These are phyloP conservation scores for Fusarium proliferatum DNA, from an alignment of 2,329 filamentous ascomycete species.

Conservation along the genomic window DNA sequence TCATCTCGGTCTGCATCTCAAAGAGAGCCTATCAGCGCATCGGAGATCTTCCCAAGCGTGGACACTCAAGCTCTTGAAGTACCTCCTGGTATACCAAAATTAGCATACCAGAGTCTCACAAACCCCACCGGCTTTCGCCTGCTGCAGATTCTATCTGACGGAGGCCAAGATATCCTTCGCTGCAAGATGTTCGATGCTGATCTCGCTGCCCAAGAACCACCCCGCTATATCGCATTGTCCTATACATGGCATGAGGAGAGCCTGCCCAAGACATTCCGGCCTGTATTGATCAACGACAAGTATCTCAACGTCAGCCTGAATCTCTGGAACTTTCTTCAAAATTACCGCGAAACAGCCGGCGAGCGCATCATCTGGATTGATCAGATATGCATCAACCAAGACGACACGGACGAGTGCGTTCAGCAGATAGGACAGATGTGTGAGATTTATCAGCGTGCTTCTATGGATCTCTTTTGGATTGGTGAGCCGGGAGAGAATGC, in stretches of 20 bases:
- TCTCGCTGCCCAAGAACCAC: accelerated
- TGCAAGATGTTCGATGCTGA: background rate
- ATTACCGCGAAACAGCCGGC: background rate
- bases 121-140: background rate
- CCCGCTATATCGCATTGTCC: background rate
- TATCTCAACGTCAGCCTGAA: background rate
- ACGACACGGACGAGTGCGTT: background rate
- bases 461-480: background rate
- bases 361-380: background rate
- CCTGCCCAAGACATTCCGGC: background rate
- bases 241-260: background rate
- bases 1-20: background rate
- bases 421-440: background rate
- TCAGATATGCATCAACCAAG: background rate
- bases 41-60: background rate
- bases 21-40: background rate
- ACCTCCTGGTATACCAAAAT: background rate
- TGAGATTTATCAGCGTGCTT: background rate
- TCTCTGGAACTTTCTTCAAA: background rate
- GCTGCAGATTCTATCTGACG: background rate
- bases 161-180: background rate
- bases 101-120: background rate
- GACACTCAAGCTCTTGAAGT: background rate
- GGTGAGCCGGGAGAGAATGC: background rate
- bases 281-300: background rate